phyloP scores from a whole-genome alignment of 2,329 filamentous ascomycete species.

The Hypoxylon sp. region DNA sequence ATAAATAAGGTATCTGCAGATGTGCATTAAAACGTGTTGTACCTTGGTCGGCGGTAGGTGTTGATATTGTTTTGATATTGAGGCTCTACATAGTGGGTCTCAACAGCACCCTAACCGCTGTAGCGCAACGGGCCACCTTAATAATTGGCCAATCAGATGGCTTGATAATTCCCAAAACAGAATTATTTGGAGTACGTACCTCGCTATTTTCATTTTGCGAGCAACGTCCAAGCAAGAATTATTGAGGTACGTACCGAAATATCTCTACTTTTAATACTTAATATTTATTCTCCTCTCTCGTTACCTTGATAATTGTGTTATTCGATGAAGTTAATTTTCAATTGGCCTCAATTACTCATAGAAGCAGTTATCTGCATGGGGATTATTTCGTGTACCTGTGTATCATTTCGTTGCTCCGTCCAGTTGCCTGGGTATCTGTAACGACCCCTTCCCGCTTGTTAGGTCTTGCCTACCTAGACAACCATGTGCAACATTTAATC shows the following conservation, averaged over 20 bases:
- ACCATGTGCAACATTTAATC: not conserved
- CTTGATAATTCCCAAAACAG: conserved; percentile 26
- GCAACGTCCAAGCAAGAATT: not conserved
- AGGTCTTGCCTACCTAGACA: not conserved
- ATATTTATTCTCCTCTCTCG: not conserved
- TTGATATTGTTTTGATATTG: conserved; percentile 24
- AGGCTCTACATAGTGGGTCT: conserved; percentile 33
- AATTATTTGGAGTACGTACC: conserved; percentile 21
- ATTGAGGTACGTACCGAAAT: conserved; percentile 1
- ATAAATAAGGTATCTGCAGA: not conserved
- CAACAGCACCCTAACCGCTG: not conserved
- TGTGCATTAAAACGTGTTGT: not conserved
- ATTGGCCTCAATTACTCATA: not conserved
- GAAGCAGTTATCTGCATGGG: not conserved
- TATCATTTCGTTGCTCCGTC: not conserved
- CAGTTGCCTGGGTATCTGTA: not conserved
- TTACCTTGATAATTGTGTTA: not conserved
- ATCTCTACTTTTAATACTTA: not conserved
- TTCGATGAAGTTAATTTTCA: not conserved
- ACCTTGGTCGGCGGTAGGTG: not conserved
- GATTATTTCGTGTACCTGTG: not conserved
- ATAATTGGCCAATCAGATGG: conserved; percentile 26
- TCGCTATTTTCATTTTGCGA: not conserved
- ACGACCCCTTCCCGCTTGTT: not conserved
- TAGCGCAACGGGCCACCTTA: not conserved